Conservation (phyloP, 495 filamentous ascomycete species). For the Penicillium silybi region DNA sequence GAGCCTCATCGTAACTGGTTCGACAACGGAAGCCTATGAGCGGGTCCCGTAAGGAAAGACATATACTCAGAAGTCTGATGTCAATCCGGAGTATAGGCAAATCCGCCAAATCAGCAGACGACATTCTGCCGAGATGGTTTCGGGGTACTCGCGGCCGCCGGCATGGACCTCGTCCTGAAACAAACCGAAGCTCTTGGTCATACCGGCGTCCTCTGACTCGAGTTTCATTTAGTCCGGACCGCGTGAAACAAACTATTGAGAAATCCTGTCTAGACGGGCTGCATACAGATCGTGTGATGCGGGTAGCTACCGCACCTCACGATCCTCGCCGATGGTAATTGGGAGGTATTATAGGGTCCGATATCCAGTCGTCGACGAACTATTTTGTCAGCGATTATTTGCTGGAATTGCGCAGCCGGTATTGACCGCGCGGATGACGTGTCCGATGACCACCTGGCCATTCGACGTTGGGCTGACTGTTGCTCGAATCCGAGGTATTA, state of each 20-base stretch:
- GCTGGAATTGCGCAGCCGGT: constrained; percentile 53
- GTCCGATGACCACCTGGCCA: constrained; percentile 44
- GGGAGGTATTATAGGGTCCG: constrained; percentile 68
- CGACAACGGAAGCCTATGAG: too few species aligned
- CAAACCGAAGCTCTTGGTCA: constrained; percentile 63
- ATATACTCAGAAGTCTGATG: too few species aligned
- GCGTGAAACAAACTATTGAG: constrained; percentile 65
- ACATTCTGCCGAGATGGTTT: constrained; percentile 39
- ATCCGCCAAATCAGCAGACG: constrained; percentile 43
- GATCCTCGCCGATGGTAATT: constrained; percentile 57
- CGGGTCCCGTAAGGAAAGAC: constrained; percentile 52
- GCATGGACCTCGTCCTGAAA: constrained; percentile 47
- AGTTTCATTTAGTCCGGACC: constrained; percentile 69
- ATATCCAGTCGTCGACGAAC: constrained; percentile 65
- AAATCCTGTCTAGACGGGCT: not conserved
- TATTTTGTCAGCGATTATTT: constrained; percentile 55
- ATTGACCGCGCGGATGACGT: constrained; percentile 47
- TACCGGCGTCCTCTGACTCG: too few species aligned
- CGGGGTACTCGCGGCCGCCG: constrained; percentile 74
- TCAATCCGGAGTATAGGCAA: too few species aligned
- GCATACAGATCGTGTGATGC: constrained; percentile 9
- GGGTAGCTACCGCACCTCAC: constrained; percentile 49
- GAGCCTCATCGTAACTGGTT: constrained; percentile 82
- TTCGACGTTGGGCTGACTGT: constrained; percentile 28
- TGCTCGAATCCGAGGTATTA: constrained; percentile 26